Evolutionary conservation across 2,329 filamentous ascomycete genomes (phyloP).

Genomic region (Fusarium hostae): DNA sequence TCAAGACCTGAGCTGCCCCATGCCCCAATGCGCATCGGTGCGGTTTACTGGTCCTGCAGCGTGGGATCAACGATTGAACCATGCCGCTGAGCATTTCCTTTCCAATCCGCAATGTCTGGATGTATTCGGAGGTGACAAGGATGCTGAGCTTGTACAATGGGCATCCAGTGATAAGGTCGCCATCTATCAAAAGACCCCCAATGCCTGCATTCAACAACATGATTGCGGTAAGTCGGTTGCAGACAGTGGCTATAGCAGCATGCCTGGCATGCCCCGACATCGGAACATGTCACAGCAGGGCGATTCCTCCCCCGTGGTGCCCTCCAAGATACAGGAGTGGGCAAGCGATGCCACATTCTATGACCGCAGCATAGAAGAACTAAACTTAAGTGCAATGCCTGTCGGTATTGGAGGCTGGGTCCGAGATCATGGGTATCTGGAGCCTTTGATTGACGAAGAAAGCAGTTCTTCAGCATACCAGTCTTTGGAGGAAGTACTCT

Average conservation of each 20-base stretch:
- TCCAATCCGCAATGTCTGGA: rapidly evolving
- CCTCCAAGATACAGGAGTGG: rapidly evolving
- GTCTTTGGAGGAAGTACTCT: rapidly evolving
- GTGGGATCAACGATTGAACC: rapidly evolving
- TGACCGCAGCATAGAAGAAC: rapidly evolving
- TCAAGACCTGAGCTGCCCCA: rapidly evolving
- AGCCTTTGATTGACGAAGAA: background rate
- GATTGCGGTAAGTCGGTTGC: rapidly evolving
- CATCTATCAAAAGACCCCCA: rapidly evolving
- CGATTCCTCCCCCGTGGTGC: rapidly evolving
- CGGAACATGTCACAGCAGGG: rapidly evolving
- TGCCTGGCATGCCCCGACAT: rapidly evolving
- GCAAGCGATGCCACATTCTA: background rate
- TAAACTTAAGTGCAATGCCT: rapidly evolving
- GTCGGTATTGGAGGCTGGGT: background rate
- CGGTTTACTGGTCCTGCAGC: rapidly evolving
- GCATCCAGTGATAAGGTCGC: rapidly evolving
- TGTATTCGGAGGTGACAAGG: rapidly evolving
- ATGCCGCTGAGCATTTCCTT: rapidly evolving
- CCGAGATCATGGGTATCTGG: rapidly evolving
- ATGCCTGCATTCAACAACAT: rapidly evolving
- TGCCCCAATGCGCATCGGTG: rapidly evolving
- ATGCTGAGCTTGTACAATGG: rapidly evolving
- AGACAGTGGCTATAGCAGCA: background rate
- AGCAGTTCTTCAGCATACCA: rapidly evolving